Base-by-base conservation (phyloP, 768 basidiomycete genomes). In the Sarcomyxa edulis region DNA sequence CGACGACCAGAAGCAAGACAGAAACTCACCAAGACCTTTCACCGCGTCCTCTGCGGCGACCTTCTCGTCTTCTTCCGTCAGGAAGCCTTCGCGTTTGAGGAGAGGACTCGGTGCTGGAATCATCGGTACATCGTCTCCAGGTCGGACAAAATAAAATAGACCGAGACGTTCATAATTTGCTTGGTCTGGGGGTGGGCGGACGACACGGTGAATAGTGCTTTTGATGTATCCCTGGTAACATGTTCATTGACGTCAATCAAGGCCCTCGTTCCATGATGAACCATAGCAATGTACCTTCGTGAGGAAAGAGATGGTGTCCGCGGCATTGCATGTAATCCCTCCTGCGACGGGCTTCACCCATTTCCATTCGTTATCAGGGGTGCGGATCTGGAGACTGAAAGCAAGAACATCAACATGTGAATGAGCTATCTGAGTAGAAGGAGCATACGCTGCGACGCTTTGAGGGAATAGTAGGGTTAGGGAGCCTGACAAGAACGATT, bases 131-230 rank as follows among this genome's bases (percentile, higher is more conserved):
- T 61, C 46, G 45, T 73, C 63, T 27, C 69, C 64, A 0, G 63
- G 58, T 43, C 61, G 50, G 19, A 56, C 55, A 32, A 76, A 76
- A 51, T 73, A 74, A 45, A 72, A 66, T 5, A 68, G 49, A 2
- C 71, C 71, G 1, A 74, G 52, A 2, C 72, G 64, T 9, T 63
- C 53, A 41, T 61, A 52, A 23, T 58, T 50, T 7, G 48, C 61
- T 44, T 75, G 74, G 42, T 72, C 71, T 0, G 52, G 45, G 5
- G 72, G 73, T 1, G 72, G 74, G 20, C 65, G 67, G 6, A 68
- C 56, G 5, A 76, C 73, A 6, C 71, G 62, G 42, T 76, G 71
- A 28, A 73, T 58, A 1, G 71, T 68, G 34, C 61, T 66, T 45
- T 67, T 69, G 52, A 73, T 66, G 45, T 60, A 73, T 7, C 70